Base-by-base conservation (phyloP, 495 filamentous ascomycete genomes). In the Hyaloscypha hepaticicola region DNA sequence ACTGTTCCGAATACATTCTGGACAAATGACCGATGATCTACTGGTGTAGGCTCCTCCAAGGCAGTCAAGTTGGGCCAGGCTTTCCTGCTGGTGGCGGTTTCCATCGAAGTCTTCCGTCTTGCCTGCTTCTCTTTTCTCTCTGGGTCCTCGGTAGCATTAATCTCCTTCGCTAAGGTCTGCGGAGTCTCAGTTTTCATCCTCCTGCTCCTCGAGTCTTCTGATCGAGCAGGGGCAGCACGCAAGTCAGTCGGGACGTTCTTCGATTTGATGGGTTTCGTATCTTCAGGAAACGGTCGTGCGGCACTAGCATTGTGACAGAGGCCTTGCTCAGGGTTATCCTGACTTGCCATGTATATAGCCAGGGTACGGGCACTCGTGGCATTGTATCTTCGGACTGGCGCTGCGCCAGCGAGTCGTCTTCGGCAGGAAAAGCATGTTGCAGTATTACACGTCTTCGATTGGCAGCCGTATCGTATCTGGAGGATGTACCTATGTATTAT, bases 391-490 rank as follows among this genome's bases (percentile, higher is more conserved):
- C 91, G 87, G 65, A 90, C 85, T 3, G 91, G 90, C 6, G 80
- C 83, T 65, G 85, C 86, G 27, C 78, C 80, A 14, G 84, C 82
- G 22, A 87, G 74, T 60, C 88, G 81, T 72, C 82, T 88, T 59
- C 89, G 86, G 73, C 83, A 90, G 68, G 85, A 92, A 66, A 91
- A 90, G 77, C 93, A 97, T 33, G 91, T 92, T 16, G 90, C 75
- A 1, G 87, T 95, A 22, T 78, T 81, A 75, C 93, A 97, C 50
- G 78, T 74, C n/a, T 81, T 77, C 55, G 85, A 82, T 55, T 84
- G 80, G 71, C 93, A 97, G 60, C 93, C 93, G 63, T 92, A 83
- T 38, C 91, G 83, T n/a, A 97, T 82, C 76, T 97, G 93, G 22
- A 82, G 78, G 65, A 93, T 89, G 72, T 90, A 96, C 66, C 92